These are phyloP conservation scores for Halteria grandinella DNA, from an alignment of 73 alveolate species.

Conservation along the genomic window DNA sequence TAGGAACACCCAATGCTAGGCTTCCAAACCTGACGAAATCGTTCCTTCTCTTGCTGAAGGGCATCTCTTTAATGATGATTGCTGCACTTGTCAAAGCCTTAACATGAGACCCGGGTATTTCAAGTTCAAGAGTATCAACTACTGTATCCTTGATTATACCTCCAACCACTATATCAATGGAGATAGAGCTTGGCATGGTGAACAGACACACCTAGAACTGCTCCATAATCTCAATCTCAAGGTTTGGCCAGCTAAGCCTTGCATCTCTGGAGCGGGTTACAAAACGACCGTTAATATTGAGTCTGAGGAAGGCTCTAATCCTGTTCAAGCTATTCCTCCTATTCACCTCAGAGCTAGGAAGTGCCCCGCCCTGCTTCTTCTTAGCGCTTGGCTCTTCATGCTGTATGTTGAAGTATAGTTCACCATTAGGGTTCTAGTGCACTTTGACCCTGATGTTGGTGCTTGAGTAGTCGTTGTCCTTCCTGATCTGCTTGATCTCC, in stretches of 20 bases:
- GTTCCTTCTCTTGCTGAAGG: too few species aligned
- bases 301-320: constrained; percentile 71
- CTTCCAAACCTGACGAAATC: too few species aligned
- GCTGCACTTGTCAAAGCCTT: constrained; percentile 94
- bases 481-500: constrained; percentile 84
- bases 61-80: constrained; percentile 82
- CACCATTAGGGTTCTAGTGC: constrained; percentile 77
- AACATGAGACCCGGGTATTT: constrained; percentile 96
- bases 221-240: constrained; percentile 90
- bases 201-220: constrained; percentile 86
- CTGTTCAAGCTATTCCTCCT: constrained; percentile 79
- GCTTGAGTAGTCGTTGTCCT: constrained; percentile 69
- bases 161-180: constrained; percentile 79
- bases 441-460: constrained; percentile 90
- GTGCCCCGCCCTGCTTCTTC: constrained; percentile 48
- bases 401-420: constrained; percentile 84
- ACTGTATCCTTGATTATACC: constrained; percentile 70
- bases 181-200: constrained; percentile 95
- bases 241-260: constrained; percentile 89
- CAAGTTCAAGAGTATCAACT: constrained; percentile 87
- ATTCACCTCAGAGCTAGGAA: constrained; percentile 79
- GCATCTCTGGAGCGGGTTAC: constrained; percentile 85
- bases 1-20: too few species aligned
- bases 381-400: constrained; percentile 77
- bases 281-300: constrained; percentile 75